These are phyloP conservation scores for Aegilops tauschii DNA, from an alignment of 176 grass and related monocot genomes.

Conservation along the genomic window DNA sequence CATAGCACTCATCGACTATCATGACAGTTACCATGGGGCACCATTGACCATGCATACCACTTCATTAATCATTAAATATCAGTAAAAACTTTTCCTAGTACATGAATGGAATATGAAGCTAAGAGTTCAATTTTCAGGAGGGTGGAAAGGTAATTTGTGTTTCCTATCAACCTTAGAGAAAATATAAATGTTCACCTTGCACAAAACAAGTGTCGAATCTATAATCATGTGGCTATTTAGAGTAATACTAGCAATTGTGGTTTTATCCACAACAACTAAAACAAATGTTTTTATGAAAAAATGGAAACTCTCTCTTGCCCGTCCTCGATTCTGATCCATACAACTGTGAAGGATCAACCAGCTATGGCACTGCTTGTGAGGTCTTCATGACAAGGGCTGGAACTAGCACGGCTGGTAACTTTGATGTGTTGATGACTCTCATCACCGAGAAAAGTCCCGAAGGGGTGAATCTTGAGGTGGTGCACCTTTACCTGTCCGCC, in stretches of 20 bases:
- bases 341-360: no score
- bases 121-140: background rate
- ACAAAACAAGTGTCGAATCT: background rate
- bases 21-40: background rate
- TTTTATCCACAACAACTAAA: background rate
- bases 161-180: background rate
- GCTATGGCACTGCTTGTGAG: no score
- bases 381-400: no score
- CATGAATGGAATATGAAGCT: background rate
- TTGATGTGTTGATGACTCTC: no score
- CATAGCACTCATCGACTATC: background rate
- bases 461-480: no score
- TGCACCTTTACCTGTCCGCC: no score
- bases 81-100: background rate
- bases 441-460: no score
- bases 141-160: background rate
- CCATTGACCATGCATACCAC: background rate
- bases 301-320: background rate
- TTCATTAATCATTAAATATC: background rate
- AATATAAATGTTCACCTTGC: background rate
- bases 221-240: no score
- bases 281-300: background rate
- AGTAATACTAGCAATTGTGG: background rate
- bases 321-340: no score
- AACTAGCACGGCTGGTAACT: no score